Percentiles rank a stretch among this genome's conserved stretches.
phyloP scores from a whole-genome alignment of 2,329 filamentous ascomycete genomes.

The Stagonosporopsis chrysanthemi region DNA sequence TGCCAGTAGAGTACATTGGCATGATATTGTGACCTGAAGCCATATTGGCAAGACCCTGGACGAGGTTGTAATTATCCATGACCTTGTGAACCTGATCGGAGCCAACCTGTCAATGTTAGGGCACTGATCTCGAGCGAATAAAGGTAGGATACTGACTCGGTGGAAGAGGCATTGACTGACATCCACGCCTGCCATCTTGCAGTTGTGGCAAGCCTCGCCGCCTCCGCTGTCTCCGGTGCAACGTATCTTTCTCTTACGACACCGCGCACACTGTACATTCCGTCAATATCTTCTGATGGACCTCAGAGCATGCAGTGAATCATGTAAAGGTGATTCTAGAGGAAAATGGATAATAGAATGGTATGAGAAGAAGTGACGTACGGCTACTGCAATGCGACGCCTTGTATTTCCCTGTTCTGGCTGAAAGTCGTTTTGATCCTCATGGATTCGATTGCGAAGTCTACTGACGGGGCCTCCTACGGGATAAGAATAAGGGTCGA shows the following conservation, averaged over 20 bases:
- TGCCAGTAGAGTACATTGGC: slow-evolving; percentile 29
- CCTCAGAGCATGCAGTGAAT: background rate
- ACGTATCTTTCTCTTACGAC: slow-evolving; percentile 91
- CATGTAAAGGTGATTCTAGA: background rate
- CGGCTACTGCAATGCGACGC: slow-evolving; percentile 59
- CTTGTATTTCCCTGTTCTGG: slow-evolving; percentile 51
- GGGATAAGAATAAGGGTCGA: slow-evolving; percentile 36
- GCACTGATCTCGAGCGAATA: background rate
- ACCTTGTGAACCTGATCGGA: slow-evolving; percentile 38
- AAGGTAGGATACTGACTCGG: slow-evolving; percentile 62
- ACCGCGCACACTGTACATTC: slow-evolving; percentile 76
- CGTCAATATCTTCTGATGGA: slow-evolving; percentile 3
- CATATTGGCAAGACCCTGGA: slow-evolving; percentile 27
- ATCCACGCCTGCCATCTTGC: slow-evolving; percentile 74
- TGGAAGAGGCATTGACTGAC: slow-evolving; percentile 75
- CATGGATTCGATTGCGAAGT: slow-evolving; percentile 16
- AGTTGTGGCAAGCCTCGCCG: slow-evolving; percentile 82
- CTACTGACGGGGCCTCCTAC: slow-evolving; percentile 33
- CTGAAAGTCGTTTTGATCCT: slow-evolving; percentile 26
- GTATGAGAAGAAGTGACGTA: slow-evolving; percentile 27
- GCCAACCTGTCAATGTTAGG: slow-evolving; percentile 40
- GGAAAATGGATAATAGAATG: background rate
- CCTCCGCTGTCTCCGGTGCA: slow-evolving; percentile 86
- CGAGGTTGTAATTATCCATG: slow-evolving; percentile 29
- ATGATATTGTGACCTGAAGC: slow-evolving; percentile 30